Evolutionary conservation across 208 protist species (phyloP).

Genomic region (Entamoeba invadens): DNA sequence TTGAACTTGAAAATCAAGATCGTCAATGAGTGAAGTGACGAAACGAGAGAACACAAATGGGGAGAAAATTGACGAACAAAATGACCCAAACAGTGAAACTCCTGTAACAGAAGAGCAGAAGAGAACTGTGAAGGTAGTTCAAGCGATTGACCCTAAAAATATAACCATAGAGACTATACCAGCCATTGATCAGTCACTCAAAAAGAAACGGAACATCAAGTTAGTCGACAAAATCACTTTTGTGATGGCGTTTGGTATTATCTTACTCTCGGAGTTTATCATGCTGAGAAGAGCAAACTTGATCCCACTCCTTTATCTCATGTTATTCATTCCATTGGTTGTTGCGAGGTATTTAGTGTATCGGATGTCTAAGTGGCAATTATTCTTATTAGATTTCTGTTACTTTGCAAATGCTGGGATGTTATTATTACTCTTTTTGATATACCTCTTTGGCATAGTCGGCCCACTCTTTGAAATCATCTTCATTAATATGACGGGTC

Average conservation of each 20-base stretch:
- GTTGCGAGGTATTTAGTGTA: neutral
- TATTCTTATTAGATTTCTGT: neutral
- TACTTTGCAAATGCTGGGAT: neutral
- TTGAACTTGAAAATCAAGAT: too few relatives aligned
- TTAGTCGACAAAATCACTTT: neutral
- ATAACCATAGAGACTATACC: neutral
- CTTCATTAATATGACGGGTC: slow-evolving; percentile 18
- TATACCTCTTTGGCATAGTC: neutral
- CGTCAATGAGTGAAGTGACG: too few relatives aligned
- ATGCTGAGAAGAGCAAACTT: neutral
- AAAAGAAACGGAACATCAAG: neutral
- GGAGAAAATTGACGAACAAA: too few relatives aligned
- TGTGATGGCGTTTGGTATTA: neutral
- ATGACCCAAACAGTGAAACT: too few relatives aligned
- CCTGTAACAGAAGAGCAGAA: too few relatives aligned
- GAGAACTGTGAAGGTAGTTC: too few relatives aligned
- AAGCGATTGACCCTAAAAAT: neutral
- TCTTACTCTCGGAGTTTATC: neutral
- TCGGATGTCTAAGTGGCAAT: neutral
- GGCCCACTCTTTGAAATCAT: neutral
- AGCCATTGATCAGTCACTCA: neutral
- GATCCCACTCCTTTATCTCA: neutral
- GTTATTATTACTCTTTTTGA: neutral
- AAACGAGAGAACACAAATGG: too few relatives aligned
- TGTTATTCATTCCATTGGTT: neutral